Conservation (phyloP, 1,139 yeast genomes). For the Zhuliangozyma blackwelliae region DNA sequence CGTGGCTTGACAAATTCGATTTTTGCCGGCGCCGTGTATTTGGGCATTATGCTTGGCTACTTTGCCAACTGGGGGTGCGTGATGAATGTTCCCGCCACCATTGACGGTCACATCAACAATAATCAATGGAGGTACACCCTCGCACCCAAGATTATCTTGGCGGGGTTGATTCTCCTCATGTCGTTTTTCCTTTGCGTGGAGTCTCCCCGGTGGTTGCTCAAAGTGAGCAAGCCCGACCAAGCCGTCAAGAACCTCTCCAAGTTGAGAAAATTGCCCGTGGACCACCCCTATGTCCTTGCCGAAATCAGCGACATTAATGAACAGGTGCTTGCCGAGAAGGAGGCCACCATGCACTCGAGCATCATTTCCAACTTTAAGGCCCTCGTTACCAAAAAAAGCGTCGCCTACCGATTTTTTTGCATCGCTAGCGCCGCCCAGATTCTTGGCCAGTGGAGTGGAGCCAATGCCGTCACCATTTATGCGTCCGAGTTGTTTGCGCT, state of each 20-base stretch:
- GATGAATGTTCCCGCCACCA: constrained; percentile 22
- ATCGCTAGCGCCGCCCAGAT: constrained; percentile 44
- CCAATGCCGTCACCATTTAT: constrained; percentile 58
- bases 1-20: constrained; percentile 50
- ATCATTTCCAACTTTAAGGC: constrained; percentile 25
- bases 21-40: constrained; percentile 53
- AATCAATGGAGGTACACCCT: constrained; percentile 38
- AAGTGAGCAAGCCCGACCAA: constrained; percentile 29
- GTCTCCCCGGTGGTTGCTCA: constrained; percentile 46
- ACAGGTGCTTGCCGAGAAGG: constrained; percentile 36
- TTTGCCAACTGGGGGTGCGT: constrained; percentile 44
- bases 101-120: constrained; percentile 14
- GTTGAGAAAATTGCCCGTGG: constrained; percentile 46
- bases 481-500: constrained; percentile 53
- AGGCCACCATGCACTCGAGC: constrained; percentile 28
- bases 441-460: constrained; percentile 62
- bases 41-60: constrained; percentile 51
- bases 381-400: constrained; percentile 30
- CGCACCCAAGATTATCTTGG: constrained; percentile 36
- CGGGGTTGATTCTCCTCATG: constrained; percentile 36
- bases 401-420: constrained; percentile 42
- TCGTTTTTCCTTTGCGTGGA: constrained; percentile 37
- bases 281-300: constrained; percentile 48
- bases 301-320: constrained; percentile 51
- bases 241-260: constrained; percentile 37